Conservation (phyloP, 345 rosid species). For the Cardiospermum halicacabum region DNA sequence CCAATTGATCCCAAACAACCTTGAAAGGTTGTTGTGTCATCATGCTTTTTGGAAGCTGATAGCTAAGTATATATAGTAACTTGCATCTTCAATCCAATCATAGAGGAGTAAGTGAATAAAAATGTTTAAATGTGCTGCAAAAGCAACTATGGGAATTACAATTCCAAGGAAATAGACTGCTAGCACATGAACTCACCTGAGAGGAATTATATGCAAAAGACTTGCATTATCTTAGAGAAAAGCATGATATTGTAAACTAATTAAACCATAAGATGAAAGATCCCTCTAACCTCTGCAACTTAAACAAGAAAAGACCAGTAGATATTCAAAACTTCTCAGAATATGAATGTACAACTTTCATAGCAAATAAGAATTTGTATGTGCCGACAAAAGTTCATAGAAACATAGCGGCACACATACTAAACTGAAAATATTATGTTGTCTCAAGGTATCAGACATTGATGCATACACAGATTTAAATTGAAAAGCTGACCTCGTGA, state of each 20-base stretch:
- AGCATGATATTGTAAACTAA: not conserved
- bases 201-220: not conserved
- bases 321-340: not conserved
- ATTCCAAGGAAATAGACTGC: not conserved
- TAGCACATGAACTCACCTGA: not conserved
- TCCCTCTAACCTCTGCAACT: not conserved
- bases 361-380: not conserved
- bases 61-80: not conserved
- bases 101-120: not conserved
- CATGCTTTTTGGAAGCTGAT: not conserved
- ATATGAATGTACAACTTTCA: not conserved
- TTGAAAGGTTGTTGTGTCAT: too few species aligned
- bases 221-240: not conserved
- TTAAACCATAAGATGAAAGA: not conserved
- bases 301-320: not conserved
- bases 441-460: not conserved
- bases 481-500: slow-evolving; percentile 33
- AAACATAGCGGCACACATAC: not conserved
- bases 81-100: not conserved
- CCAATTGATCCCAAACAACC: too few species aligned
- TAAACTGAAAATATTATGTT: slow-evolving; percentile 5
- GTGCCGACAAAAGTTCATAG: not conserved
- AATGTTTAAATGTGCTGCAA: not conserved
- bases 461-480: not conserved
- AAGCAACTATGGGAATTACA: not conserved